Conservation (phyloP, 805 yeast species). For the Candida ascalaphidarum region DNA sequence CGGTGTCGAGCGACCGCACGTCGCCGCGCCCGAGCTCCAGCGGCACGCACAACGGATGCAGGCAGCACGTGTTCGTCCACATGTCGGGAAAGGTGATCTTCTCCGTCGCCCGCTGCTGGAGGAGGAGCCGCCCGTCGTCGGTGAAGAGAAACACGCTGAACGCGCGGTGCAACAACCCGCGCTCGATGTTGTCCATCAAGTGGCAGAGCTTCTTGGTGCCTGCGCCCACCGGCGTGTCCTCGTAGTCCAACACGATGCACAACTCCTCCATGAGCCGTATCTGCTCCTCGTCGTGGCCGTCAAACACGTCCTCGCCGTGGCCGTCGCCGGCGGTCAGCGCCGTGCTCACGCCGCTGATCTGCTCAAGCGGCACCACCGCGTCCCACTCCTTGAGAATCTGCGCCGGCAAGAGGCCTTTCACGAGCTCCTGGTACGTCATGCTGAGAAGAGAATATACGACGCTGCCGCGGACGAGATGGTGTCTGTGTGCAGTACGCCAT, state of each 20-base stretch:
- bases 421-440: conserved; percentile 40
- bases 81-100: conserved; percentile 92
- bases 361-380: conserved; percentile 56
- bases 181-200: conserved; percentile 76
- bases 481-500: too few relatives aligned
- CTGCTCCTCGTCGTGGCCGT: conserved; percentile 91
- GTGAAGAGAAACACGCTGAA: conserved; percentile 93
- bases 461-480: background rate
- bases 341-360: conserved; percentile 51
- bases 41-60: conserved; percentile 86
- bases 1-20: conserved; percentile 37
- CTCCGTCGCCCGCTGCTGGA: conserved; percentile 94
- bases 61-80: conserved; percentile 99
- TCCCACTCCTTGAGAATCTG: conserved; percentile 53
- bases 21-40: conserved; percentile 43
- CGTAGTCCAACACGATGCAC: conserved; percentile 85
- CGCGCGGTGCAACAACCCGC: conserved; percentile 89
- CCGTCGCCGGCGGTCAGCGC: conserved; percentile 32
- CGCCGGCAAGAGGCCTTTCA: conserved; percentile 38
- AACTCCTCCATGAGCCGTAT: conserved; percentile 92
- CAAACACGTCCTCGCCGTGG: conserved; percentile 39
- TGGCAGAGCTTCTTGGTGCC: conserved; percentile 90
- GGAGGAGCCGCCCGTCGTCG: conserved; percentile 60
- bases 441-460: background rate
- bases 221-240: conserved; percentile 84